phyloP scores from a whole-genome alignment of 1,284 basidiomycete genomes.

The Malassezia caprae region DNA sequence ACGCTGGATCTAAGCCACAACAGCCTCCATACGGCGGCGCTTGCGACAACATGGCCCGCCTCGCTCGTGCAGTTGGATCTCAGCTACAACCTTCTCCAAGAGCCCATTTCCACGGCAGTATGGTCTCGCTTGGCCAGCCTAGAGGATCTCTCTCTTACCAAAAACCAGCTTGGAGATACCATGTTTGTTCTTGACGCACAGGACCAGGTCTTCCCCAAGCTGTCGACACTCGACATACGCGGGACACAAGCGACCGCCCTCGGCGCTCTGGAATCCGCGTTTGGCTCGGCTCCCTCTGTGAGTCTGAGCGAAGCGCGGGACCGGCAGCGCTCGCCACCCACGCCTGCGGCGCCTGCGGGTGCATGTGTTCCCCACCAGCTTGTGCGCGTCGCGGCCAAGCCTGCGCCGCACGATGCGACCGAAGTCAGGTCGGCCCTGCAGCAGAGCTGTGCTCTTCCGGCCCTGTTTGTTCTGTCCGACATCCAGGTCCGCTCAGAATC shows the following conservation, averaged over 20 bases:
- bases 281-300: slow-evolving; percentile 22
- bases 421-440: neutral
- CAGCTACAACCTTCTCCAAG: slow-evolving; percentile 30
- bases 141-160: slow-evolving; percentile 27
- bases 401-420: slow-evolving; percentile 2
- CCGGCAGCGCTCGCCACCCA: neutral
- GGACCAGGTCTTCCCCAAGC: neutral
- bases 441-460: neutral
- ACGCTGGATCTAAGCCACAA: slow-evolving; percentile 34
- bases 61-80: slow-evolving; percentile 26
- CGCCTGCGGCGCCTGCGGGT: neutral
- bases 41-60: slow-evolving; percentile 25
- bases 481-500: slow-evolving; percentile 31
- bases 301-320: slow-evolving; percentile 7
- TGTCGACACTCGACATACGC: slow-evolving; percentile 28
- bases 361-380: slow-evolving; percentile 23
- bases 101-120: slow-evolving; percentile 23
- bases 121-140: slow-evolving; percentile 17
- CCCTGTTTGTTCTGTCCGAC: slow-evolving; percentile 27
- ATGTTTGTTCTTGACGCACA: slow-evolving; percentile 19
- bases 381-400: slow-evolving; percentile 23
- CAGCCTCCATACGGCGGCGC: slow-evolving; percentile 23
- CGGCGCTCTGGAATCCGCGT: slow-evolving; percentile 22
- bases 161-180: slow-evolving; percentile 34
- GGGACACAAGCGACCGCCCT: slow-evolving; percentile 36